A percentile compares a stretch with the other conserved stretches of the same genome.
Evolutionary conservation across 257 asterid genomes (phyloP).

Genomic region (Nyctanthes arbortristis): DNA sequence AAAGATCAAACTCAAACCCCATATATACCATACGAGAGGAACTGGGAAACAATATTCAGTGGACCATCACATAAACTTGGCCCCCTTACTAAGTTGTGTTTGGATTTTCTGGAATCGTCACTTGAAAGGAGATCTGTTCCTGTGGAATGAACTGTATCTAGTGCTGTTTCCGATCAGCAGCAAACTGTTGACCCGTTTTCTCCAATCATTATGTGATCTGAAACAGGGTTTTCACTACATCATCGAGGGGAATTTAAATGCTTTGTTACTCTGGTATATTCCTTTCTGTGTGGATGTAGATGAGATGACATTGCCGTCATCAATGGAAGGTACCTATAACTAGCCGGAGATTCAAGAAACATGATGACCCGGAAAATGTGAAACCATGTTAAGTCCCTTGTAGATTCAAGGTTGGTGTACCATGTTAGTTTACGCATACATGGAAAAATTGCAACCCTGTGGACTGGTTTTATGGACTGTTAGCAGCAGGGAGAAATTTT

Average conservation of each 20-base stretch:
- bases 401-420: not conserved
- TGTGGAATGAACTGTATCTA: slow-evolving; percentile 34
- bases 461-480: not conserved
- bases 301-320: not conserved
- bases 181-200: not conserved
- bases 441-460: not conserved
- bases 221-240: not conserved
- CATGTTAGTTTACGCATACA: not conserved
- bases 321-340: not conserved
- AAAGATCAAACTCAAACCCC: slow-evolving; percentile 33
- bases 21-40: slow-evolving; percentile 42
- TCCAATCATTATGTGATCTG: too few species aligned
- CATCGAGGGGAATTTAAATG: not conserved
- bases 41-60: slow-evolving; percentile 68
- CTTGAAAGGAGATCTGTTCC: slow-evolving; percentile 53
- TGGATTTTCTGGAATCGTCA: slow-evolving; percentile 68
- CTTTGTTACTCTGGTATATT: not conserved
- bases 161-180: not conserved
- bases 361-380: not conserved
- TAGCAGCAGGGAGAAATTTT: not conserved
- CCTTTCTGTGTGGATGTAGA: not conserved
- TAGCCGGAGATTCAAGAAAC: not conserved
- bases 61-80: slow-evolving; percentile 91
- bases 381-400: not conserved
- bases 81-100: slow-evolving; percentile 72